phyloP scores from a whole-genome alignment of 2,329 filamentous ascomycete species.

The Xylariaceae sp. region DNA sequence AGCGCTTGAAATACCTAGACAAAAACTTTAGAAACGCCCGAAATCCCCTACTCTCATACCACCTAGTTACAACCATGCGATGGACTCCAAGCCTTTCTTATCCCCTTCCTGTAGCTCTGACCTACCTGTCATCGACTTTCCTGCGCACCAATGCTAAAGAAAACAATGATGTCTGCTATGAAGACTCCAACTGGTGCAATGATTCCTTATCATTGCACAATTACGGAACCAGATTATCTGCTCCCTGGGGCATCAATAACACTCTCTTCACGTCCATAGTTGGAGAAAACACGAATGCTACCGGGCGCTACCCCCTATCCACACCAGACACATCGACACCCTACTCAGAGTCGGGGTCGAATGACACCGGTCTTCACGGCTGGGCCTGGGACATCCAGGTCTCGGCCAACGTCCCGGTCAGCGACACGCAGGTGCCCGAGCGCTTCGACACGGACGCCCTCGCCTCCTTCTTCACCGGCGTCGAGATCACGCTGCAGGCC shows the following conservation, averaged over 20 bases:
- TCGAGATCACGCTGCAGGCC: background rate
- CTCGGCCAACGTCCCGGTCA: conserved; percentile 4
- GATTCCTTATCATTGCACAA: no score
- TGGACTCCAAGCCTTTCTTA: no score
- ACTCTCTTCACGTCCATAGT: background rate
- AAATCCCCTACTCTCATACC: no score
- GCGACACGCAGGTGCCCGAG: background rate
- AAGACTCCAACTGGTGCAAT: no score
- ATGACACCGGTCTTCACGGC: background rate
- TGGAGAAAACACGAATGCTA: conserved; percentile 2
- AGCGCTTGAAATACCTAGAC: no score
- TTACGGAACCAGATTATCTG: background rate
- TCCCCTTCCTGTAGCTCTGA: no score
- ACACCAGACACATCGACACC: conserved; percentile 1
- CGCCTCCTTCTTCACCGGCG: conserved; percentile 2
- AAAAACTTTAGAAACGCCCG: no score
- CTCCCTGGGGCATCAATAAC: background rate
- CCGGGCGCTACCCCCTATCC: conserved; percentile 3
- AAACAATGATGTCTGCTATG: no score
- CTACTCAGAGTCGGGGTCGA: background rate
- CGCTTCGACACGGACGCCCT: background rate
- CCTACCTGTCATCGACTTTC: no score
- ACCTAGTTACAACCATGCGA: no score
- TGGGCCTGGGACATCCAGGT: conserved; percentile 4
- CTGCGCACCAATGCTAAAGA: no score